Evolutionary conservation across 1,284 basidiomycete species (phyloP).

Genomic region (Sanguinoderma infundibulare): DNA sequence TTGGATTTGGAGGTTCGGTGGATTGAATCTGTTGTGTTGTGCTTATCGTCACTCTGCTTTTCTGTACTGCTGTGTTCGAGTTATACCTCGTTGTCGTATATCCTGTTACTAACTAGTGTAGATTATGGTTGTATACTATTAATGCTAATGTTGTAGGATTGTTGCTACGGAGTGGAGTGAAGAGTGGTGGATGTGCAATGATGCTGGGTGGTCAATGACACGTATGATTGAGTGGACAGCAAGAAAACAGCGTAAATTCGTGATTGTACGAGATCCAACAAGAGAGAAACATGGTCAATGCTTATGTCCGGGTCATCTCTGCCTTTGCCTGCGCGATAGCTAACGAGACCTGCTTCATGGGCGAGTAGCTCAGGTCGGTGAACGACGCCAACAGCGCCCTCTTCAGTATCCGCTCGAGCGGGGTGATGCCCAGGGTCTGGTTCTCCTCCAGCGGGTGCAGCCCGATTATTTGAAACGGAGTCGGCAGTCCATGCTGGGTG

Average conservation of each 20-base stretch:
- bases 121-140: not conserved
- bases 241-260: too few relatives aligned
- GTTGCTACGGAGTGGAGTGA: not conserved
- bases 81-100: not conserved
- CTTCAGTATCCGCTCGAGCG: constrained; percentile 32
- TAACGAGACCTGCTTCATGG: constrained; percentile 14
- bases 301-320: constrained; percentile 12
- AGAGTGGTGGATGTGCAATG: too few relatives aligned
- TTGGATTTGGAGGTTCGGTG: too few relatives aligned
- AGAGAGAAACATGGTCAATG: not conserved
- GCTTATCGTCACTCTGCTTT: not conserved
- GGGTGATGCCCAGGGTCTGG: constrained; percentile 19
- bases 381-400: constrained; percentile 27
- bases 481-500: constrained; percentile 18
- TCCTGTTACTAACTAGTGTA: constrained; percentile 1
- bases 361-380: not conserved
- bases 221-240: too few relatives aligned
- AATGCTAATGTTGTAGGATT: not conserved
- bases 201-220: too few relatives aligned
- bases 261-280: not conserved
- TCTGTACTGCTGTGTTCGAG: not conserved
- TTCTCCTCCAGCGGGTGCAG: constrained; percentile 1
- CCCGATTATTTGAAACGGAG: constrained; percentile 15
- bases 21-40: not conserved
- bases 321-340: constrained; percentile 11